Conservation (phyloP, 176 grass and related monocot species). For the Elaeis guineensis region DNA sequence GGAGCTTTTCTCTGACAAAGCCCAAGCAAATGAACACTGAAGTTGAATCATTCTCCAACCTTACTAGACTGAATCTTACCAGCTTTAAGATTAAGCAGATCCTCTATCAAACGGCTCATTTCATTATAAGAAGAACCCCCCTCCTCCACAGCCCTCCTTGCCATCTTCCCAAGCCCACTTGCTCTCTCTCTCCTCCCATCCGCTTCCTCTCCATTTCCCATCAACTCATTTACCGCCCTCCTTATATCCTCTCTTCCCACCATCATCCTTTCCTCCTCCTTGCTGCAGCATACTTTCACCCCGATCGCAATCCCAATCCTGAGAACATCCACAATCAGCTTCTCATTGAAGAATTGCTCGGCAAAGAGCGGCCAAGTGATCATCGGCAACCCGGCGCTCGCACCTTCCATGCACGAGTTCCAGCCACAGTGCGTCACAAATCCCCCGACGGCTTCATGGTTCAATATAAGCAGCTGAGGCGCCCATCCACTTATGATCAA, state of each 20-base stretch:
- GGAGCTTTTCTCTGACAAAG: too few relatives aligned
- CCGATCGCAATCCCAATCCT: background rate
- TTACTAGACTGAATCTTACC: too few relatives aligned
- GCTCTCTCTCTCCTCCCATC: background rate
- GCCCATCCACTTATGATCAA: background rate
- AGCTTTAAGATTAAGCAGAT: too few relatives aligned
- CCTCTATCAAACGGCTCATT: too few relatives aligned
- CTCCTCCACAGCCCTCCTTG: too few relatives aligned
- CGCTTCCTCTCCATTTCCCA: conserved; percentile 4
- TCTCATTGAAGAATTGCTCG: conserved; percentile 11
- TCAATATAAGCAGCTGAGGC: conserved; percentile 8
- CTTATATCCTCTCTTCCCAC: background rate
- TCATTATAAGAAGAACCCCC: too few relatives aligned
- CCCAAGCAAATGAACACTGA: too few relatives aligned
- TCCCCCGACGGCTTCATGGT: conserved; percentile 12
- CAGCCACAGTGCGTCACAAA: conserved; percentile 20
- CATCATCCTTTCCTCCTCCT: background rate
- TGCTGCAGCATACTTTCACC: background rate
- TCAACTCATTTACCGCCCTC: conserved; percentile 4
- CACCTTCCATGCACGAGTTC: conserved; percentile 10
- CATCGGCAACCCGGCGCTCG: conserved; percentile 4
- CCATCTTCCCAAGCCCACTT: too few relatives aligned
- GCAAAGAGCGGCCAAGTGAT: conserved; percentile 11
- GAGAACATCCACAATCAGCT: conserved; percentile 3
- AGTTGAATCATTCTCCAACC: too few relatives aligned